Evolutionary conservation across 306 rosid genomes (phyloP).

Genomic region (Malus domestica): DNA sequence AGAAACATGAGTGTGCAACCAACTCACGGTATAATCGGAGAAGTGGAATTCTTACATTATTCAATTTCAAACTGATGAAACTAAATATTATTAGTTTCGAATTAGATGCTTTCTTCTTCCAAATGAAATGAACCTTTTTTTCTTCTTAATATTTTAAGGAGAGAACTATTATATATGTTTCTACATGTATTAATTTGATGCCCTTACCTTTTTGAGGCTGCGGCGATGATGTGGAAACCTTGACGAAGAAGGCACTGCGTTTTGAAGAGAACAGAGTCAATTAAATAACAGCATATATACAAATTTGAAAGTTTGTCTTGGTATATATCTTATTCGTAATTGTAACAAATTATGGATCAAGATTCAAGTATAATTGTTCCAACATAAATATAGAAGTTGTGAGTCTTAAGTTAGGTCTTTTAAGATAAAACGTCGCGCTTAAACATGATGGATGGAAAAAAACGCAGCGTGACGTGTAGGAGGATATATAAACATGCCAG

Average conservation of each 20-base stretch:
- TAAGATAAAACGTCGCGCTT: not conserved
- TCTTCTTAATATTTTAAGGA: not conserved
- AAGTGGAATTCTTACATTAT: no score
- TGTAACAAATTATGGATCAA: not conserved
- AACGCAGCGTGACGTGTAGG: no score
- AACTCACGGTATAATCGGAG: no score
- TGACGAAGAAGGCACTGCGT: not conserved
- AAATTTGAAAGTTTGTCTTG: not conserved
- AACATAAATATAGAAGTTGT: not conserved
- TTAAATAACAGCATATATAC: not conserved
- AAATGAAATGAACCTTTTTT: constrained; percentile 2
- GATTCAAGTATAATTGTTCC: not conserved
- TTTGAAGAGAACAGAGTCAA: not conserved
- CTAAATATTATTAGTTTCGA: not conserved
- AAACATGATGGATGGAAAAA: no score
- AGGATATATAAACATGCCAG: no score
- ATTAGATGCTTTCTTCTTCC: not conserved
- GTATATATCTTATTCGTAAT: not conserved
- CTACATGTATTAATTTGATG: not conserved
- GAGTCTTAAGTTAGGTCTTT: not conserved
- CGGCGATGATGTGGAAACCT: not conserved
- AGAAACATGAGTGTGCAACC: no score
- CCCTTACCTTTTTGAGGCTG: not conserved
- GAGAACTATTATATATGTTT: not conserved
- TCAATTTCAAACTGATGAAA: not conserved